These are phyloP conservation scores for Cenococcum geophilum DNA, from an alignment of 495 filamentous ascomycete species.

Conservation along the genomic window DNA sequence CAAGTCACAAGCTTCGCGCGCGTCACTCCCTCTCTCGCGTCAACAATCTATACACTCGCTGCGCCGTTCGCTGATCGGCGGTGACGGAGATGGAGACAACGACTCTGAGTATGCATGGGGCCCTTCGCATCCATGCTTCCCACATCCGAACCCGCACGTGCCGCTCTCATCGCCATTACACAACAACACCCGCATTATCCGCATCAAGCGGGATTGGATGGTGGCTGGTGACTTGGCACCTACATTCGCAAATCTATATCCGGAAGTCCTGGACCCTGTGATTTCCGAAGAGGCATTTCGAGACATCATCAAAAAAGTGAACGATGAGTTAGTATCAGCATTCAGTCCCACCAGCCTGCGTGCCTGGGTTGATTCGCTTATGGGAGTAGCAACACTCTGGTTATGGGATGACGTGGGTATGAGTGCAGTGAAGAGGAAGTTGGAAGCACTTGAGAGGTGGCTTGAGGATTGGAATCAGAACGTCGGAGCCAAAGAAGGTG, in stretches of 20 bases:
- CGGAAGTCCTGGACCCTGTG: constrained; percentile 85
- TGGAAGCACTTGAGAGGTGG: constrained; percentile 64
- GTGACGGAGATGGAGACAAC: constrained; percentile 44
- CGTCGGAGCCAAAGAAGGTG: constrained; percentile 49
- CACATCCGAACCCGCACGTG: constrained; percentile 89
- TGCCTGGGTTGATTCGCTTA: constrained; percentile 67
- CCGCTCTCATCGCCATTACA: constrained; percentile 68
- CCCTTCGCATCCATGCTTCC: constrained; percentile 83
- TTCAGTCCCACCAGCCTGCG: constrained; percentile 63
- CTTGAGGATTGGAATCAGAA: constrained; percentile 75
- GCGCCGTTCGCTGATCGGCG: constrained; percentile 16
- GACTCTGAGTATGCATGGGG: constrained; percentile 64
- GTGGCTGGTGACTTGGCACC: constrained; percentile 84
- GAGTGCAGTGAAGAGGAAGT: constrained; percentile 60
- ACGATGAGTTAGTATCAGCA: constrained; percentile 60
- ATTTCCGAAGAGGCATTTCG: constrained; percentile 78
- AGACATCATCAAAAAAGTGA: constrained; percentile 67
- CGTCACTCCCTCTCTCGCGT: constrained; percentile 28
- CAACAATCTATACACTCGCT: constrained; percentile 24
- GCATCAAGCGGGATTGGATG: constrained; percentile 87
- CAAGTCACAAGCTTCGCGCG: constrained; percentile 11
- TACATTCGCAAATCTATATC: constrained; percentile 88
- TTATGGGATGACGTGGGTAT: constrained; percentile 85
- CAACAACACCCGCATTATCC: constrained; percentile 76
- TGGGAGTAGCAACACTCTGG: constrained; percentile 82